Evolutionary conservation across 768 basidiomycete genomes (phyloP), one percentile per base, ranked within the genome.

Genomic region (Mycena capillaripes): DNA sequence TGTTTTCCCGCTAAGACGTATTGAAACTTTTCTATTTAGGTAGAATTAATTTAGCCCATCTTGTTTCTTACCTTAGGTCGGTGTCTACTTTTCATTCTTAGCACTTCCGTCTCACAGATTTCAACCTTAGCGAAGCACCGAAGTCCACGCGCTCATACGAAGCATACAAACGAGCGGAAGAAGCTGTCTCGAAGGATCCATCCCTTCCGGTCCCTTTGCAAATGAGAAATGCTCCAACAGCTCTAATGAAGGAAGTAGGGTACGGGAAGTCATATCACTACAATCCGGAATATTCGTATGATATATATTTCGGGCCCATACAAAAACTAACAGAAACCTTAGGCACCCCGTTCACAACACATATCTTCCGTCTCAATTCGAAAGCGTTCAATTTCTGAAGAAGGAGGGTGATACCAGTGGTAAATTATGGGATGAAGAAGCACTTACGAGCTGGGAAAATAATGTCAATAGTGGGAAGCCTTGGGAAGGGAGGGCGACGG

Each of bases 81-180:
- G 36, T 46, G 27, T 32, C 19, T 8, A 21, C 17, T 8, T 27
- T 16, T 21, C 9, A 27, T 21, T 34, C n/a, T 30, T 8, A 40
- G 16, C 17, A 10, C 58, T 16, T 9, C 32, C 10, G 23, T 14
- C 48, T 57, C 19, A 56, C 16, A 6, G 10, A 52, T 44, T 17
- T 23, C 25, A 21, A 52, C 7, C 46, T 2, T 27, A 75, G 74
- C 21, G 93, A 95, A 80, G 92, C 94, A 2, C 92, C 91, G 0
- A 97, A 97, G 81, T 93, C 91, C 34, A 95, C 93, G 0, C 89
- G 95, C 25, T 81, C 92, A 4, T 97, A 96, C 77, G 90, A 91
- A 63, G 95, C 91, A 0, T 96, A 95, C 81, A 89, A 88, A 27
- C 84, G 86, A 36, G 93, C 93, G 1, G 92, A 92, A 78, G 88